These are phyloP conservation scores for Carex myosuroides DNA, from an alignment of 176 grass and related monocot species.

Conservation along the genomic window DNA sequence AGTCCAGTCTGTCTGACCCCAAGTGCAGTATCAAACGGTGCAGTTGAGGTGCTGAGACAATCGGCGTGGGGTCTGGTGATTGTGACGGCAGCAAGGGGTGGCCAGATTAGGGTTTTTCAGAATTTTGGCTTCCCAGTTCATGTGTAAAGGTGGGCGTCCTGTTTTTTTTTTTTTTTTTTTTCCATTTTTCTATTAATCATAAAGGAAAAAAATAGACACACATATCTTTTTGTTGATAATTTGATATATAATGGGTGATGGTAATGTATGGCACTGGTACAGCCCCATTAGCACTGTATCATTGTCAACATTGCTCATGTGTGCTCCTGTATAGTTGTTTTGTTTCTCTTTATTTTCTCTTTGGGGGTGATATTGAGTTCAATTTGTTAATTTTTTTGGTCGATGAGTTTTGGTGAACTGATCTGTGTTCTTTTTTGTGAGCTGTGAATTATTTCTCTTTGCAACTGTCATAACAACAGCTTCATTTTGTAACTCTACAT, in stretches of 20 bases:
- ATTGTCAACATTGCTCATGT: not conserved
- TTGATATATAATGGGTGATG: not conserved
- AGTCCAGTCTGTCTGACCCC: slow-evolving; percentile 37
- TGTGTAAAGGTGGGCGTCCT: slow-evolving; percentile 39
- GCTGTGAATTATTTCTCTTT: slow-evolving; percentile 23
- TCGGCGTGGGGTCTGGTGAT: slow-evolving; percentile 90
- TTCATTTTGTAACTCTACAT: slow-evolving; percentile 29
- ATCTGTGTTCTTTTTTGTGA: slow-evolving; percentile 25
- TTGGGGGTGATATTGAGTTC: not conserved
- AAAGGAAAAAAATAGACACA: slow-evolving; percentile 10
- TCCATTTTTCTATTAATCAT: not conserved
- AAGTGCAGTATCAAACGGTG: slow-evolving; percentile 42
- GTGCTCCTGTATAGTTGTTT: slow-evolving; percentile 38
- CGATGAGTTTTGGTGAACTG: not conserved
- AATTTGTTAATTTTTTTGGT: slow-evolving; percentile 16
- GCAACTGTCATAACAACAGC: slow-evolving; percentile 16
- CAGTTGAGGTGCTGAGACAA: slow-evolving; percentile 39
- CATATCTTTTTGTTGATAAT: slow-evolving; percentile 7
- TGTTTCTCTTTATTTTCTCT: slow-evolving; percentile 1
- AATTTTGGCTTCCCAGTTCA: slow-evolving; percentile 96
- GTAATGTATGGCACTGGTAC: slow-evolving; percentile 3
- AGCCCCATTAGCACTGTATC: slow-evolving; percentile 5
- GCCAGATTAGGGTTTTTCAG: slow-evolving; percentile 76
- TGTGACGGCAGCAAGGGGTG: slow-evolving; percentile 67
- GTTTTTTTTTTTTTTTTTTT: slow-evolving; percentile 16